Percentiles rank a stretch among this genome's conserved stretches.
Evolutionary conservation across 176 grass and related monocot species (phyloP).

Genomic region (Oryza glumipatula): DNA sequence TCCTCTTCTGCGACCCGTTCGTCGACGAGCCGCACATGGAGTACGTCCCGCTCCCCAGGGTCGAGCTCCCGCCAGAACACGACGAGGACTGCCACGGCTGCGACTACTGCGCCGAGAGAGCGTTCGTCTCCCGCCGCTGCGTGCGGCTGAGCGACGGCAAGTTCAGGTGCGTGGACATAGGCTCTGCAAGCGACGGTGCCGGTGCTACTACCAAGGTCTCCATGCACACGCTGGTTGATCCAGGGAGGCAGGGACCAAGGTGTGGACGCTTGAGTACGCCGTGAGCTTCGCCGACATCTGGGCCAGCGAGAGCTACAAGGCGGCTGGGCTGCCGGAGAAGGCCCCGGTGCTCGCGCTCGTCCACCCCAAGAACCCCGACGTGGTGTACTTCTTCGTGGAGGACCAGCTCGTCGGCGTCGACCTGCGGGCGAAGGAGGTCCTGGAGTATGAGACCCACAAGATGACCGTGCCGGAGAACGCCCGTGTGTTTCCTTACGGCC

Average conservation of each 20-base stretch:
- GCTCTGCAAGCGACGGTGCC: not conserved
- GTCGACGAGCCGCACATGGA: not conserved
- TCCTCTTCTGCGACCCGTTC: not conserved
- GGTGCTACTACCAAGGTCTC: not conserved
- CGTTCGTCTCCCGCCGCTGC: not conserved
- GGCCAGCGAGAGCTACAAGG: not conserved
- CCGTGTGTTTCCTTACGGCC: too few relatives aligned
- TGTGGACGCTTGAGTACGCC: slow-evolving; percentile 29
- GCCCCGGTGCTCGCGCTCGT: not conserved
- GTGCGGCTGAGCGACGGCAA: slow-evolving; percentile 23
- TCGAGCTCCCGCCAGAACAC: too few relatives aligned
- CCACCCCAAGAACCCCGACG: not conserved
- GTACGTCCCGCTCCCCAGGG: slow-evolving; percentile 2
- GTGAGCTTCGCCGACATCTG: slow-evolving; percentile 28
- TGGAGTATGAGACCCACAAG: not conserved
- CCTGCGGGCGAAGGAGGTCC: not conserved
- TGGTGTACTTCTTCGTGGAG: not conserved
- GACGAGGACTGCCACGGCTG: too few relatives aligned
- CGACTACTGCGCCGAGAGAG: not conserved
- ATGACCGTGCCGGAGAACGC: too few relatives aligned
- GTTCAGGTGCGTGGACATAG: slow-evolving; percentile 4
- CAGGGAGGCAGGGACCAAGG: not conserved
- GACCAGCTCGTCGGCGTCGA: not conserved
- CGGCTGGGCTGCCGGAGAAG: not conserved
- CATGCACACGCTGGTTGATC: slow-evolving; percentile 24